Evolutionary conservation across 768 basidiomycete genomes (phyloP).

Genomic region (Psilocybe sp.): DNA sequence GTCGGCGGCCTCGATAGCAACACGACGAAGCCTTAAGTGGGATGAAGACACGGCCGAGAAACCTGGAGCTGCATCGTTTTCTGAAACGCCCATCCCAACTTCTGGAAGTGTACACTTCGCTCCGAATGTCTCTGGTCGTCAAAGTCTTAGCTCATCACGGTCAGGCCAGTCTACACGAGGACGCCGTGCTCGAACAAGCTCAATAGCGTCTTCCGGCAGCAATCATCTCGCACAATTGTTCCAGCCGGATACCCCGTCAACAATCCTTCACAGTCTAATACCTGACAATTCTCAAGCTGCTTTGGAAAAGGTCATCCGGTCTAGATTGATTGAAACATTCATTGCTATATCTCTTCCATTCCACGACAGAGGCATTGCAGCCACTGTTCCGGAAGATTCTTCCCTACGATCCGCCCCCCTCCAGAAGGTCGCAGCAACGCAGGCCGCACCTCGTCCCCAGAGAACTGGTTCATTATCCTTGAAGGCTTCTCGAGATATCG

Average conservation of each 20-base stretch:
- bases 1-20: conserved; percentile 55
- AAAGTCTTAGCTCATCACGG: conserved; percentile 18
- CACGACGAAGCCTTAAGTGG: conserved; percentile 41
- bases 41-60: conserved; percentile 42
- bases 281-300: conserved; percentile 64
- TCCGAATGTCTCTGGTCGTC: conserved; percentile 31
- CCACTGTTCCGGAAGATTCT: too few species aligned
- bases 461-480: too few species aligned
- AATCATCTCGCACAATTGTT: conserved; percentile 22
- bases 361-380: background rate
- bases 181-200: conserved; percentile 48
- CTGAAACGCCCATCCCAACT: conserved; percentile 1
- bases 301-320: conserved; percentile 67
- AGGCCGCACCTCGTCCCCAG: too few species aligned
- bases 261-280: conserved; percentile 27
- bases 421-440: too few species aligned
- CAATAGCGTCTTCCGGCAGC: conserved; percentile 46
- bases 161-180: conserved; percentile 32
- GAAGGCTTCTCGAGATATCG: too few species aligned
- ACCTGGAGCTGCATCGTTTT: conserved; percentile 13
- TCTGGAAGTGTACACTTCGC: conserved; percentile 31
- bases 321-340: conserved; percentile 78
- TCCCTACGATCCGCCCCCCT: too few species aligned
- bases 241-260: conserved; percentile 6
- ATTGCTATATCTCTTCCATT: conserved; percentile 47